Evolutionary conservation across 2,329 filamentous ascomycete genomes (phyloP), one percentile per base, ranked within the genome.

Genomic region (Ophiostoma pallidulum): DNA sequence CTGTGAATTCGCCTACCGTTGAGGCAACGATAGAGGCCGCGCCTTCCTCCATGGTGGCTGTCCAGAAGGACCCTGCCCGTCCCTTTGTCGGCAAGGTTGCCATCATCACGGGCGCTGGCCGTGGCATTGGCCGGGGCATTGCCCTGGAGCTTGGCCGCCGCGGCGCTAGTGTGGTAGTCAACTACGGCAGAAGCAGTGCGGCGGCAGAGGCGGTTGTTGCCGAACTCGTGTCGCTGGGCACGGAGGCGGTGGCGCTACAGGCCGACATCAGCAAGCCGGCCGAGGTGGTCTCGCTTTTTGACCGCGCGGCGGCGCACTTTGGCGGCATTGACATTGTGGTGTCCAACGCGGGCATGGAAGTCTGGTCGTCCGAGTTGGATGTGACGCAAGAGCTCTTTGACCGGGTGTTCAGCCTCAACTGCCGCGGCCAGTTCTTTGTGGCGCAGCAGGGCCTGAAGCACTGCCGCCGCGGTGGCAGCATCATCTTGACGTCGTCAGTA

Each of bases 361-460:
- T 74, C 48, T 85, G 81, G 78, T 80, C 81, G 60, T 74, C 80
- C 63, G 80, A 82, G 56, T 76, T 80, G 59, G 79, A 84, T 54
- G 79, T 86, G 31, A 76, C 77, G 4, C 76, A 80, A 61, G 81
- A 82, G 67, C 80, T 84, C 56, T 86, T 78, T 66, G 80, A 85
- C 65, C 72, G 79, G 56, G 80, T 85, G 55, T 85, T 86, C 69
- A 78, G 78, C 68, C 70, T 86, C 58, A 86, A 86, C 68, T 73
- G 78, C 51, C 72, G 80, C 35, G 82, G 80, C 40, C 81, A 87
- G 66, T 87, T 87, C 71, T 87, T 88, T 63, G 82, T 88, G 45
- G 84, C 82, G 18, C 82, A 86, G 67, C 79, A 84, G 49, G 84
- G 78, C 7, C 83, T 84, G 65, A 82, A 82, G 67, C 70, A 86